Percentiles rank a stretch among this genome's conserved stretches.
Evolutionary conservation across 2,329 filamentous ascomycete species (phyloP).

Genomic region (Neofusicoccum cordaticola): DNA sequence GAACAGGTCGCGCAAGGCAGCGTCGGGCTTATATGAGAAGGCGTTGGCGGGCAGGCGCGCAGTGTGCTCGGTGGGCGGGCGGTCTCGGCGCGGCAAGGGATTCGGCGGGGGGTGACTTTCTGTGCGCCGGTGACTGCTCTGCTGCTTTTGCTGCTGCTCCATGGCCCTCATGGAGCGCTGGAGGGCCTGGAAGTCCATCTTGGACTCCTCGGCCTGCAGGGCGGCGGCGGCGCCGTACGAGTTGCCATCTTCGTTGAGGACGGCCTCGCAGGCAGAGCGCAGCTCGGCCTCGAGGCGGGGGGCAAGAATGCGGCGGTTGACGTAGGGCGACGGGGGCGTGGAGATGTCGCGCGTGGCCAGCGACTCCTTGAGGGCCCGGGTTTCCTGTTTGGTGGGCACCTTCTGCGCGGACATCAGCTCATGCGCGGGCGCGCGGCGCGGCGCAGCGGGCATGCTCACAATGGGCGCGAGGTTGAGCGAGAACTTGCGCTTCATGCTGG

Average conservation of each 20-base stretch:
- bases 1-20: conserved; percentile 28
- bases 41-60: conserved; percentile 25
- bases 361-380: conserved; percentile 26
- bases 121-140: conserved; percentile 23
- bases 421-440: background rate
- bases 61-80: conserved; percentile 26
- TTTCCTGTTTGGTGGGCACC: conserved; percentile 31
- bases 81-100: conserved; percentile 23
- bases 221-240: conserved; percentile 34
- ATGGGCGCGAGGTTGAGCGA: conserved; percentile 43
- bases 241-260: conserved; percentile 42
- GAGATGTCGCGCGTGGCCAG: conserved; percentile 30
- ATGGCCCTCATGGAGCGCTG: conserved; percentile 21
- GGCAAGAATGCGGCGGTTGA: conserved; percentile 44
- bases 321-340: conserved; percentile 41
- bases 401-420: conserved; percentile 27
- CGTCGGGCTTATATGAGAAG: conserved; percentile 26
- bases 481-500: conserved; percentile 43
- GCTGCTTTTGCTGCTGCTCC: conserved; percentile 19
- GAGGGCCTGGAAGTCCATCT: conserved; percentile 33
- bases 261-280: conserved; percentile 42
- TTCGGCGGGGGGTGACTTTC: conserved; percentile 30
- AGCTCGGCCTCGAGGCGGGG: conserved; percentile 44
- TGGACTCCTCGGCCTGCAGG: conserved; percentile 27
- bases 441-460: conserved; percentile 23